A percentile compares a stretch with the other conserved stretches of the same genome.
These are phyloP conservation scores for Rickenella mellea DNA, from an alignment of 768 basidiomycete species.

Conservation along the genomic window DNA sequence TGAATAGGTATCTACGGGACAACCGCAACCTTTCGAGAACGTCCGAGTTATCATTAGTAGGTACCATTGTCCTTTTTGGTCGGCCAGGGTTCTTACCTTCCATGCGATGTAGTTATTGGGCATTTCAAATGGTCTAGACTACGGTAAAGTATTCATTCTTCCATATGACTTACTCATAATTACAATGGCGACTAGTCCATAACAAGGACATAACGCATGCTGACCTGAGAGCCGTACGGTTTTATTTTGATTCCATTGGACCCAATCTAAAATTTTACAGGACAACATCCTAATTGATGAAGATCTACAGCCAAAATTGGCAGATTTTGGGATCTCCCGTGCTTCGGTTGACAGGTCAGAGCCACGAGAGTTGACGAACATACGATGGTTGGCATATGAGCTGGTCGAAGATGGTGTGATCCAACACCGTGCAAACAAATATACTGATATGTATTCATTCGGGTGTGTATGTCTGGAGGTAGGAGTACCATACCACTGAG, in stretches of 20 bases:
- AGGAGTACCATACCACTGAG: too few species aligned
- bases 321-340: neutral
- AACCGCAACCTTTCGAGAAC: neutral
- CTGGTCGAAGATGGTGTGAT: too few species aligned
- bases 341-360: neutral
- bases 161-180: neutral
- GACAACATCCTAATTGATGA: neutral
- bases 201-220: neutral
- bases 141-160: neutral
- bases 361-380: too few species aligned
- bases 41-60: neutral
- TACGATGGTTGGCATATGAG: too few species aligned
- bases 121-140: neutral
- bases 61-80: neutral
- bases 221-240: neutral
- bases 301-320: neutral
- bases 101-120: neutral
- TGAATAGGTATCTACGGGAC: neutral
- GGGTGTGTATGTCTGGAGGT: too few species aligned
- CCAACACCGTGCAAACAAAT: too few species aligned
- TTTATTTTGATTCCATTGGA: neutral
- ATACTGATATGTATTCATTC: too few species aligned
- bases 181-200: neutral
- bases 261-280: neutral
- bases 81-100: neutral